A percentile compares a stretch with the other conserved stretches of the same genome.
Evolutionary conservation across 768 basidiomycete species (phyloP).

Genomic region (Collybia sp.): DNA sequence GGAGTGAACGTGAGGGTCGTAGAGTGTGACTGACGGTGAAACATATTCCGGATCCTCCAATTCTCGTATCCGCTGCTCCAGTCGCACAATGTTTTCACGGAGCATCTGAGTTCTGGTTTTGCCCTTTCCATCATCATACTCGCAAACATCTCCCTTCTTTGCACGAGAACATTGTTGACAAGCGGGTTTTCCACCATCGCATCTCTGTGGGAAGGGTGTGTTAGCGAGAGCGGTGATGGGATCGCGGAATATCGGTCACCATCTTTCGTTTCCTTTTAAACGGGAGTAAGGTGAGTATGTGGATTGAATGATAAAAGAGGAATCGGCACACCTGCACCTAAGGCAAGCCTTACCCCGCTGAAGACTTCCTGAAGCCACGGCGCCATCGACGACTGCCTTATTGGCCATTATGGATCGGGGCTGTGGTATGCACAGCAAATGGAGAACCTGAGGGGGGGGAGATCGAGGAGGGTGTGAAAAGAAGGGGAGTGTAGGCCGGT

Average conservation of each 20-base stretch:
- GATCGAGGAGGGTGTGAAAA: slow-evolving; percentile 18
- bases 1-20: slow-evolving; percentile 57
- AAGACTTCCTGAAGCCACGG: slow-evolving; percentile 33
- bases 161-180: slow-evolving; percentile 77
- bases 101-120: slow-evolving; percentile 79
- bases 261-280: slow-evolving; percentile 64
- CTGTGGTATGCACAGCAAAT: slow-evolving; percentile 26
- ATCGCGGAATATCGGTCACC: slow-evolving; percentile 27
- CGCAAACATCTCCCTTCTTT: slow-evolving; percentile 71
- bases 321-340: slow-evolving; percentile 54
- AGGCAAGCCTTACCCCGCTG: slow-evolving; percentile 71
- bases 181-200: slow-evolving; percentile 72
- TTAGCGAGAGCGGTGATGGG: slow-evolving; percentile 3
- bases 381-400: slow-evolving; percentile 33
- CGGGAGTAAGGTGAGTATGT: slow-evolving; percentile 9
- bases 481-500: slow-evolving; percentile 25
- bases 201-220: slow-evolving; percentile 44
- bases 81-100: slow-evolving; percentile 69
- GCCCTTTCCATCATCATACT: slow-evolving; percentile 82
- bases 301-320: slow-evolving; percentile 1
- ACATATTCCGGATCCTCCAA: slow-evolving; percentile 73
- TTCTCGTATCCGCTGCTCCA: slow-evolving; percentile 68
- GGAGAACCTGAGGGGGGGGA: slow-evolving; percentile 12
- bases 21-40: slow-evolving; percentile 63
- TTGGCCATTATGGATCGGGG: slow-evolving; percentile 43